These are phyloP conservation scores for Discostella pseudostelligera DNA, from an alignment of 108 stramenopile genomes.

Conservation along the genomic window DNA sequence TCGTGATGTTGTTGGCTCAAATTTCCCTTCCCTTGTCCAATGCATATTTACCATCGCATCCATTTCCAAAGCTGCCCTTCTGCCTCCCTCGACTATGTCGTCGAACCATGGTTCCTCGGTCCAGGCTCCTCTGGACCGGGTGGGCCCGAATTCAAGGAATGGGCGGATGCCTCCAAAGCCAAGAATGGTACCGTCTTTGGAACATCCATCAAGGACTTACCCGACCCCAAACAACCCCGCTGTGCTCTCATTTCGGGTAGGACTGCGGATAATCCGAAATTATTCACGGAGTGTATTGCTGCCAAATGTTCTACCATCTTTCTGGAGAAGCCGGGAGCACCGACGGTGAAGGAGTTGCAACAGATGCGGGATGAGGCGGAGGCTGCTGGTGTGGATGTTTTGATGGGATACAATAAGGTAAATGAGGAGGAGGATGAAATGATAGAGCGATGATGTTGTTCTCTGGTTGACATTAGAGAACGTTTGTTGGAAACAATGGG, in stretches of 20 bases:
- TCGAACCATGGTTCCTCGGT: conserved; percentile 90
- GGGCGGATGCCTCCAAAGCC: conserved; percentile 52
- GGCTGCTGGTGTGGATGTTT: conserved; percentile 75
- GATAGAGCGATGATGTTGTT: background rate
- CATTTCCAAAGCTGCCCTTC: conserved; percentile 75
- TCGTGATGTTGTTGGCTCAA: background rate
- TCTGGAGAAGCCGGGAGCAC: conserved; percentile 92
- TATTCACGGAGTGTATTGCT: conserved; percentile 81
- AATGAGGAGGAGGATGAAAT: too few species aligned
- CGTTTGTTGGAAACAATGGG: background rate
- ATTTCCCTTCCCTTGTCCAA: background rate
- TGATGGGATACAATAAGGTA: conserved; percentile 91
- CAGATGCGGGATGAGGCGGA: conserved; percentile 71
- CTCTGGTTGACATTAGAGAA: background rate
- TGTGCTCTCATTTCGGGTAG: conserved; percentile 84
- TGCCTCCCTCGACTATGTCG: conserved; percentile 76
- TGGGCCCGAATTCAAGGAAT: conserved; percentile 74
- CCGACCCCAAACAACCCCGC: conserved; percentile 69
- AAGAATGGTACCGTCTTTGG: conserved; percentile 65
- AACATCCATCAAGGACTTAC: conserved; percentile 60
- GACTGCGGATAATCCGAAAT: conserved; percentile 86
- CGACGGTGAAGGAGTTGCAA: conserved; percentile 79
- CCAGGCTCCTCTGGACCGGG: conserved; percentile 64
- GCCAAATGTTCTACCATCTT: conserved; percentile 72
- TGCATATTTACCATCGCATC: background rate